Percentiles rank a stretch among this genome's conserved stretches.
phyloP scores from a whole-genome alignment of 495 filamentous ascomycete species.

The Trichoderma reesei region DNA sequence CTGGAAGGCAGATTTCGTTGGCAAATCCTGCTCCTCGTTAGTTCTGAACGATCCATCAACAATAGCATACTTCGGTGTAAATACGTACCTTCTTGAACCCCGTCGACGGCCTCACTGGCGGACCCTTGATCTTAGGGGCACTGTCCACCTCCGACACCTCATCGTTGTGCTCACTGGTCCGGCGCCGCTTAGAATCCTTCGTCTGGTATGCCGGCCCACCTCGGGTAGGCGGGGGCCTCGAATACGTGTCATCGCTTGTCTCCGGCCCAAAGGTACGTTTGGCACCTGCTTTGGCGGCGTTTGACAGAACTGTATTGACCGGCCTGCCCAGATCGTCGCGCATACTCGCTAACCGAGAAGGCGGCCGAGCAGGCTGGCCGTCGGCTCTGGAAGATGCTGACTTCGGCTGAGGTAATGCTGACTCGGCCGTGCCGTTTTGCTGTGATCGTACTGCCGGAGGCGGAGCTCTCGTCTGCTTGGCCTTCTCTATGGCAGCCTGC shows the following conservation, averaged over 20 bases:
- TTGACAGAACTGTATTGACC: conserved; percentile 33
- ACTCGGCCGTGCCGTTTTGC: conserved; percentile 36
- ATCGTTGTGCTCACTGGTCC: conserved; percentile 48
- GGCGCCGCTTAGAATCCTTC: conserved; percentile 47
- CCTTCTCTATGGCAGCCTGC: conserved; percentile 63
- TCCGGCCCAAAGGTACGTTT: conserved; percentile 45
- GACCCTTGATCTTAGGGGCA: conserved; percentile 54
- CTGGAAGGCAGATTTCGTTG: conserved; percentile 52
- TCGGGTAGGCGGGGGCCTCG: conserved; percentile 19
- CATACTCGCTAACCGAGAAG: conserved; percentile 31
- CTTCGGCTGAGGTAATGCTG: background rate
- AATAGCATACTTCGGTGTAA: background rate
- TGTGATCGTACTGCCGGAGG: conserved; percentile 41
- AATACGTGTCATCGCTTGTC: conserved; percentile 32
- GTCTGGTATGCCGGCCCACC: conserved; percentile 37
- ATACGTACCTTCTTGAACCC: conserved; percentile 62
- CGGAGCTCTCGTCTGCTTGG: conserved; percentile 44
- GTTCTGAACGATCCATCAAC: background rate
- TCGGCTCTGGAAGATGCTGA: conserved; percentile 10
- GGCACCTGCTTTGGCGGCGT: conserved; percentile 30
- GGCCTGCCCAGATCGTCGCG: conserved; percentile 34
- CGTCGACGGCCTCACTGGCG: conserved; percentile 72
- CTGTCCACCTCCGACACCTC: conserved; percentile 31
- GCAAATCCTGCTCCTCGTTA: conserved; percentile 42
- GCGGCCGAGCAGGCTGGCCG: conserved; percentile 24